Conservation (phyloP, 768 basidiomycete species). For the Boletus rubescentipes region DNA sequence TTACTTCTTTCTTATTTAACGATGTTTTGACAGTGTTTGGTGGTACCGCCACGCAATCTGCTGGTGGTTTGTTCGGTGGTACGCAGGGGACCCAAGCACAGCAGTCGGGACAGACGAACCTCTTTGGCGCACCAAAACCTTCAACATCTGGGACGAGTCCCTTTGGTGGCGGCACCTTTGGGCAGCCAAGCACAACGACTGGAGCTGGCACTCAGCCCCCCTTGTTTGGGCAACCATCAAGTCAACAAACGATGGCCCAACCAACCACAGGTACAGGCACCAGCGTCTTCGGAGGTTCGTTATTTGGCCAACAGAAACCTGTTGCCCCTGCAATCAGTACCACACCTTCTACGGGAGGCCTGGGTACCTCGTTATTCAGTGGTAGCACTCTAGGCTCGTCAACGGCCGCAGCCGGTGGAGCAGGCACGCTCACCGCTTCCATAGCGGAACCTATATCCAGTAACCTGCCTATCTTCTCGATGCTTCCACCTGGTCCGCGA, state of each 20-base stretch:
- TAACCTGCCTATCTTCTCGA: slow-evolving; percentile 69
- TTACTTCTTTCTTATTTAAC: slow-evolving; percentile 8
- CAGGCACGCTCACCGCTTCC: slow-evolving; percentile 74
- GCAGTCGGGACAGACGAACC: slow-evolving; percentile 34
- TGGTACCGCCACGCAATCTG: slow-evolving; percentile 28
- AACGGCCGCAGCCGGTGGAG: slow-evolving; percentile 42
- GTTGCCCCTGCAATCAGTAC: slow-evolving; percentile 47
- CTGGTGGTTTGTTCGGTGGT: slow-evolving; percentile 35
- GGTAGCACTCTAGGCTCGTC: slow-evolving; percentile 40
- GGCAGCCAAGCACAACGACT: slow-evolving; percentile 38
- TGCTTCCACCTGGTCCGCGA: slow-evolving; percentile 72
- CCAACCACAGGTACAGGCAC: slow-evolving; percentile 32
- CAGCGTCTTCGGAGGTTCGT: slow-evolving; percentile 37
- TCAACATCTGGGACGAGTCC: slow-evolving; percentile 35
- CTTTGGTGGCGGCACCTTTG: slow-evolving; percentile 54
- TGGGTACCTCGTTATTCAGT: slow-evolving; percentile 43
- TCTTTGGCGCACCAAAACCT: slow-evolving; percentile 32
- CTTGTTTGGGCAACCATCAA: slow-evolving; percentile 54
- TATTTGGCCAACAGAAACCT: slow-evolving; percentile 54
- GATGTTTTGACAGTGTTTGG: slow-evolving; percentile 35
- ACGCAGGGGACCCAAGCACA: slow-evolving; percentile 38
- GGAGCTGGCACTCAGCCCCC: slow-evolving; percentile 30
- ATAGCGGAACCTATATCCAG: slow-evolving; percentile 82
- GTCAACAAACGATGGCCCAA: slow-evolving; percentile 42
- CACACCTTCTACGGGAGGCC: slow-evolving; percentile 39